Conservation (phyloP, 805 yeast species). For the Yamadazyma scolyti region DNA sequence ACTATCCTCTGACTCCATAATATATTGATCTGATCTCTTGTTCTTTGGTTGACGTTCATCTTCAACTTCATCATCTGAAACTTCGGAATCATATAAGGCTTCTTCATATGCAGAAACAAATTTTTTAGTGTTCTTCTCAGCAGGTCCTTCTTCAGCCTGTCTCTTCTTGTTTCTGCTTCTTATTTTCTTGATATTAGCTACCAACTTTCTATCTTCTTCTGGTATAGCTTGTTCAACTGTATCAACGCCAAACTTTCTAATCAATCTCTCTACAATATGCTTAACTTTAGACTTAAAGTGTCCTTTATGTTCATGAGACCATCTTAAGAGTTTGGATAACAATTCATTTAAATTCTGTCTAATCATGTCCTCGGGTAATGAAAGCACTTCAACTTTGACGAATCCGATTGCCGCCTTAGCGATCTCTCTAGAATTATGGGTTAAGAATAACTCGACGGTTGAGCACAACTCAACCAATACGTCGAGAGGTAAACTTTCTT, state of each 20-base stretch:
- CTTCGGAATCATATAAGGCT: slow-evolving; percentile 73
- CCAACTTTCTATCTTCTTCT: slow-evolving; percentile 79
- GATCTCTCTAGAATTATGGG: slow-evolving; percentile 88
- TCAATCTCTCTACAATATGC: slow-evolving; percentile 86
- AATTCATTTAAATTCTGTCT: slow-evolving; percentile 62
- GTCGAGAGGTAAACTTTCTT: slow-evolving; percentile 55
- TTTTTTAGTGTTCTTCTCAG: slow-evolving; percentile 34
- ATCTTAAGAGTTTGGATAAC: slow-evolving; percentile 70
- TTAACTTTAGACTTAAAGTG: slow-evolving; percentile 91
- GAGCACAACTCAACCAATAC: slow-evolving; percentile 71
- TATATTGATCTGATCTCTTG: slow-evolving; percentile 53
- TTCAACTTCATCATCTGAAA: slow-evolving; percentile 55
- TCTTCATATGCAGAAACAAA: slow-evolving; percentile 89
- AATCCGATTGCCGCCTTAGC: slow-evolving; percentile 94
- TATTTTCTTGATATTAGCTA: slow-evolving; percentile 80
- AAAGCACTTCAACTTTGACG: slow-evolving; percentile 81
- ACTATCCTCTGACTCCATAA: slow-evolving; percentile 67
- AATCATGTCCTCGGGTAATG: slow-evolving; percentile 76
- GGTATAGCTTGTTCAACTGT: slow-evolving; percentile 82
- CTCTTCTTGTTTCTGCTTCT: slow-evolving; percentile 82
- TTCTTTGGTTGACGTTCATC: slow-evolving; percentile 37
- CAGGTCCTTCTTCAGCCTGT: slow-evolving; percentile 38
- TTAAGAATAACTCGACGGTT: slow-evolving; percentile 84
- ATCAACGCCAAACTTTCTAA: slow-evolving; percentile 89
- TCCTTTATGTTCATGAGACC: slow-evolving; percentile 96